Evolutionary conservation across 2,329 filamentous ascomycete genomes (phyloP), one percentile per base, ranked within the genome.

Genomic region (Pseudogymnoascus sp.): DNA sequence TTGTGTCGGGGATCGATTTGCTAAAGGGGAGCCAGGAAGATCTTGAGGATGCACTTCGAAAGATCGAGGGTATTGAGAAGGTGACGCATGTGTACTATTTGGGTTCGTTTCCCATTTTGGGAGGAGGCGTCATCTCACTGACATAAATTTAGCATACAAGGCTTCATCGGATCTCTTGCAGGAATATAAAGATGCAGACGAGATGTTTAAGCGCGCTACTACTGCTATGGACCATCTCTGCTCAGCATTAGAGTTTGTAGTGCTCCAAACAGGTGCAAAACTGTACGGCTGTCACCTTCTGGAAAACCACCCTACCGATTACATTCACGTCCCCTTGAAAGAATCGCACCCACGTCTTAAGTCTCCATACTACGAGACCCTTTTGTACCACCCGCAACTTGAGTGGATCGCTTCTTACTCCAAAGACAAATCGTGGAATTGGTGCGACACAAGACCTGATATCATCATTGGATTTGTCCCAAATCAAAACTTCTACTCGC

Each of bases 61-160:
- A 71, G 44, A 71, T 78, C 31, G 63, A 72, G 1, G 70, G 72
- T 1, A 69, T 79, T 7, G 68, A 72, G 7, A 71, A 74, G 26
- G 74, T 79, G 1, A 79, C 77, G 21, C 77, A 80, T 69, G 73
- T 78, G 11, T 77, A 77, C 68, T 79, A 76, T 63, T 66, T 78
- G 29, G 74, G 72, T 74, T 62, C 17, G 69, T 67, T 10, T 33
- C 23, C 21, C 56, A 38, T 7, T 15, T 31, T 56, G 9, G 13
- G 38, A 33, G 40, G 4, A 13, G 11, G 9, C 13, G 21, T 9
- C 21, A 62, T n/a, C 13, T n/a, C 9, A 29, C 63, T 62, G 23
- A 64, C 13, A 61, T 44, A 13, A 35, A 44, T 33, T 31, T 29
- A 69, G 76, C 77, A 59, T 78, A 77, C 69, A 79, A 78, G 67